Conservation (phyloP, 768 basidiomycete genomes). For the Cubamyces sp. region DNA sequence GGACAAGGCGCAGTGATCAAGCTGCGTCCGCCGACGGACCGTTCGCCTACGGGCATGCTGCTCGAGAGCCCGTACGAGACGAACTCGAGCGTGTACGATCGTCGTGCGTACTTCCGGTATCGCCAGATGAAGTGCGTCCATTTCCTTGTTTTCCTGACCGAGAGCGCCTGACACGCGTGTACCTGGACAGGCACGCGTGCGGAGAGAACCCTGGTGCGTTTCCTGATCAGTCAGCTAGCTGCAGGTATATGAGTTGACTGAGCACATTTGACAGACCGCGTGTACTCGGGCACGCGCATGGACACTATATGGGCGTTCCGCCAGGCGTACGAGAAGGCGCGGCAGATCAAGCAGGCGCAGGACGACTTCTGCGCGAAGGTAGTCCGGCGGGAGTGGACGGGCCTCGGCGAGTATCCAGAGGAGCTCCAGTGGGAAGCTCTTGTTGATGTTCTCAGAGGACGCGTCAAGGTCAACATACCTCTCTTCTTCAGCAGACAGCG, state of each 20-base stretch:
- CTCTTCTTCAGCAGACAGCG: background rate
- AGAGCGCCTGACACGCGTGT: background rate
- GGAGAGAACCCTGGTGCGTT: constrained; percentile 58
- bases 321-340: constrained; percentile 69
- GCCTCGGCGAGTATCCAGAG: constrained; percentile 62
- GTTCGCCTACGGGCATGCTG: constrained; percentile 73
- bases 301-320: constrained; percentile 73
- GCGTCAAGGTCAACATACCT: constrained; percentile 59
- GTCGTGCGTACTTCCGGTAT: constrained; percentile 58
- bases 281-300: constrained; percentile 51
- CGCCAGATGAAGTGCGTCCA: constrained; percentile 72
- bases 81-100: constrained; percentile 52
- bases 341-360: constrained; percentile 66
- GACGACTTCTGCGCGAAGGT: constrained; percentile 67
- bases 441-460: constrained; percentile 77
- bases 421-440: constrained; percentile 79
- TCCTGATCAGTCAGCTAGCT: background rate
- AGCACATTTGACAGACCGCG: constrained; percentile 21
- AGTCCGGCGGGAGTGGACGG: constrained; percentile 49
- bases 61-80: constrained; percentile 74
- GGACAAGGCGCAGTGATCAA: constrained; percentile 83
- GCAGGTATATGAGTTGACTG: background rate
- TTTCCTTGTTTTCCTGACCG: background rate
- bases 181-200: constrained; percentile 15
- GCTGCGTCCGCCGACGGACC: constrained; percentile 70